Evolutionary conservation across 2,329 filamentous ascomycete genomes (phyloP).

Genomic region (Colletotrichum liaoningense): DNA sequence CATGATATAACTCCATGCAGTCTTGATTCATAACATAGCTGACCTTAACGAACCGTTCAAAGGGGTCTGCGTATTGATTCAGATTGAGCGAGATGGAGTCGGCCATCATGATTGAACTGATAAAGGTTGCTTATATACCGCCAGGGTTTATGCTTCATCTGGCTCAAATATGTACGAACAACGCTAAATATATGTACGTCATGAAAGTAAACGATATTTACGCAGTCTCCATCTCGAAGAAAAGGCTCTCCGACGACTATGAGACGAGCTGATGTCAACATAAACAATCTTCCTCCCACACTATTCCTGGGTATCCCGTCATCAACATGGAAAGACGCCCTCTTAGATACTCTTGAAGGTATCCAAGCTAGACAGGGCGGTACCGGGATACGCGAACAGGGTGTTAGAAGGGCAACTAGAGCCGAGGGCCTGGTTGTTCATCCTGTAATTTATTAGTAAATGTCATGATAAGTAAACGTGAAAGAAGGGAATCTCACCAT

Average conservation of each 20-base stretch:
- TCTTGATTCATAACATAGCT: too few species aligned
- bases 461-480: not conserved
- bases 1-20: too few species aligned
- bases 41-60: not conserved
- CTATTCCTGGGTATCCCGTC: not conserved
- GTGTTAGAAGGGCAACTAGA: constrained; percentile 74
- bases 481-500: constrained; percentile 49
- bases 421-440: constrained; percentile 72
- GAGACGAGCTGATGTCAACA: not conserved
- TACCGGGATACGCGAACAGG: constrained; percentile 67
- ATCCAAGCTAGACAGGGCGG: constrained; percentile 66
- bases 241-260: not conserved
- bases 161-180: not conserved
- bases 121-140: not conserved
- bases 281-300: not conserved
- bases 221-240: too few species aligned
- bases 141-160: not conserved
- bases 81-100: not conserved
- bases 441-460: constrained; percentile 31
- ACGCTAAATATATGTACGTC: not conserved
- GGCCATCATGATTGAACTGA: not conserved
- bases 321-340: not conserved
- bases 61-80: not conserved
- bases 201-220: not conserved
- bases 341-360: constrained; percentile 64